A percentile compares a stretch with the other conserved stretches of the same genome.
Conservation (phyloP, 1,139 yeast genomes). For the Suhomyces wounanorum region DNA sequence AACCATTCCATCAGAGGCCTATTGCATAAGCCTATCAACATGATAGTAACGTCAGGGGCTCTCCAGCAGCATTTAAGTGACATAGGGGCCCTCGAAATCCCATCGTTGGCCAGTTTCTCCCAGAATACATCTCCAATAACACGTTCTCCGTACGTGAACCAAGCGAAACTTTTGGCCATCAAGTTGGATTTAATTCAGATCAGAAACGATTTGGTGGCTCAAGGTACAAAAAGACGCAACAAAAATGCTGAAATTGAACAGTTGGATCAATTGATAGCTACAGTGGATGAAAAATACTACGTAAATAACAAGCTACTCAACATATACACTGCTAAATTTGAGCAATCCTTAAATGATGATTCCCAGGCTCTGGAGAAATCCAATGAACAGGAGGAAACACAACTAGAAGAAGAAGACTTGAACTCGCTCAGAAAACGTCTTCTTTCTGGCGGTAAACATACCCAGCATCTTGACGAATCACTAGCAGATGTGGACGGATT, state of each 20-base stretch:
- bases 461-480: conserved; percentile 17
- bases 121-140: conserved; percentile 4
- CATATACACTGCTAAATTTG: conserved; percentile 12
- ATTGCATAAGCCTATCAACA: not conserved
- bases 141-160: conserved; percentile 27
- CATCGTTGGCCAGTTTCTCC: conserved; percentile 11
- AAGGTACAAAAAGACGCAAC: conserved; percentile 15
- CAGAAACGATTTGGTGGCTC: conserved; percentile 8
- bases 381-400: conserved; percentile 6
- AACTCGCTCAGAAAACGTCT: conserved; percentile 29
- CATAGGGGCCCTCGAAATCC: conserved; percentile 19
- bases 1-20: too few species aligned
- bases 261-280: conserved; percentile 17
- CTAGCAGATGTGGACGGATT: conserved; percentile 16
- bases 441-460: conserved; percentile 27
- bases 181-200: conserved; percentile 14
- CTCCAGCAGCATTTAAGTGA: conserved; percentile 19
- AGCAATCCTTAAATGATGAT: conserved; percentile 7
- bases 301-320: conserved; percentile 23
- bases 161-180: conserved; percentile 24
- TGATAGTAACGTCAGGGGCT: conserved; percentile 1
- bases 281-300: conserved; percentile 27
- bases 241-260: conserved; percentile 10
- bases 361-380: conserved; percentile 4
- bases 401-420: conserved; percentile 21